Evolutionary conservation across 2,329 filamentous ascomycete species (phyloP), one percentile per base, ranked within the genome.

Genomic region (Trichoderma polysporum): DNA sequence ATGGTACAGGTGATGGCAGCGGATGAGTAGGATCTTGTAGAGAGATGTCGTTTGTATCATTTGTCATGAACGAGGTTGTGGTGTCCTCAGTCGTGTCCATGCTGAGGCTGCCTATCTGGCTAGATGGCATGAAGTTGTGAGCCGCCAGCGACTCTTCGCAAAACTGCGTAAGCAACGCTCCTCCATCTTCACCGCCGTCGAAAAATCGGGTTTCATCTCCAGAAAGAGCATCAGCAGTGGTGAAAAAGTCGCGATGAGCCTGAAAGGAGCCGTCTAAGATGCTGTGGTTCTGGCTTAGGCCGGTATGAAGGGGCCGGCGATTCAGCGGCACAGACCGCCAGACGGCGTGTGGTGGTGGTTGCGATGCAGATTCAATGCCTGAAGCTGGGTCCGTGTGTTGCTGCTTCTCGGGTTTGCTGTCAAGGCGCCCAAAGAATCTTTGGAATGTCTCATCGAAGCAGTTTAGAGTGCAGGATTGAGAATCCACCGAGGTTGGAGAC

Each of bases 121-220:
- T 91, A 0, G 88, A 90, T 1, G 85, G 78, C 4, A 90, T 77
- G 15, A 88, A 85, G 69, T 91, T 84, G 74, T 96, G 88, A 15
- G 90, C 79, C 2, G 88, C 86, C 57, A 96, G 84, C 0, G 92
- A 95, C 73, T 94, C 88, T 70, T 95, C 87, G 72, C 92, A 91
- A 76, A 95, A 96, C 66, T 89, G 84, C 3, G 86, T 85, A 3
- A 89, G 77, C 0, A 82, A 69, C 19, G 79, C 74, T 31, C 76
- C 76, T 3, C 74, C 75, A 9, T 52, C 58, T 4, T 81, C 80
- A 56, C 79, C 76, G 19, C 68, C 53, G 2, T 73, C 70, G 9
- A 60, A 19, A n/a, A 54, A 27, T 8, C 22, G 54, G 17, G 31
- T 33, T 2, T 47, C 63, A 19, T 59, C 63, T 5, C 7, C 71